These are phyloP conservation scores for Viridothelium virens DNA, from an alignment of 495 filamentous ascomycete genomes.

Conservation along the genomic window DNA sequence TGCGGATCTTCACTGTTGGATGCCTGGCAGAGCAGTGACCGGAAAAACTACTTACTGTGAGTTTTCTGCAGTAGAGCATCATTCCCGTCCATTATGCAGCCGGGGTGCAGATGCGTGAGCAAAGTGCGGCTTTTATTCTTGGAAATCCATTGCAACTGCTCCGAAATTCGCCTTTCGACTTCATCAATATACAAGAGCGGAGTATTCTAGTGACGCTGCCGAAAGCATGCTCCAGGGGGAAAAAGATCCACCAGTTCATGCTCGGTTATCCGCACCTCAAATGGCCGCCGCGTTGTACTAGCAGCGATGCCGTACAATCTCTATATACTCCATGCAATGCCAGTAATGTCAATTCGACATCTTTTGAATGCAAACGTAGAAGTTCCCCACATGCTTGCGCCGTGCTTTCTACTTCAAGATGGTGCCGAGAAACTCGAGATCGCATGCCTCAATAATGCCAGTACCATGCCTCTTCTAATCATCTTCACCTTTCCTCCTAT, in stretches of 20 bases:
- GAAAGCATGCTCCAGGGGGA: neutral
- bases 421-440: neutral
- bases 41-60: too few relatives aligned
- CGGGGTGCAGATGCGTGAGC: neutral
- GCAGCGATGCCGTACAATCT: neutral
- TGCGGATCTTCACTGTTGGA: neutral
- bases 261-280: neutral
- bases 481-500: constrained; percentile 35
- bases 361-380: neutral
- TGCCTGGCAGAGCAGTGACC: too few relatives aligned
- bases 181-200: constrained; percentile 8
- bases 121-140: neutral
- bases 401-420: neutral
- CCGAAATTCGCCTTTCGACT: neutral
- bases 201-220: neutral
- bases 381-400: neutral
- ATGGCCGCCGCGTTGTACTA: neutral
- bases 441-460: neutral
- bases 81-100: too few relatives aligned
- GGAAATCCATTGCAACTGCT: neutral
- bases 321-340: constrained; percentile 5
- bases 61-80: too few relatives aligned
- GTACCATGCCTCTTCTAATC: neutral
- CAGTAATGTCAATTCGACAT: neutral
- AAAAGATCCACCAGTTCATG: neutral